Percentiles rank a stretch among this genome's conserved stretches.
Conservation (phyloP, 805 yeast species). For the Ogataea trehalophila region DNA sequence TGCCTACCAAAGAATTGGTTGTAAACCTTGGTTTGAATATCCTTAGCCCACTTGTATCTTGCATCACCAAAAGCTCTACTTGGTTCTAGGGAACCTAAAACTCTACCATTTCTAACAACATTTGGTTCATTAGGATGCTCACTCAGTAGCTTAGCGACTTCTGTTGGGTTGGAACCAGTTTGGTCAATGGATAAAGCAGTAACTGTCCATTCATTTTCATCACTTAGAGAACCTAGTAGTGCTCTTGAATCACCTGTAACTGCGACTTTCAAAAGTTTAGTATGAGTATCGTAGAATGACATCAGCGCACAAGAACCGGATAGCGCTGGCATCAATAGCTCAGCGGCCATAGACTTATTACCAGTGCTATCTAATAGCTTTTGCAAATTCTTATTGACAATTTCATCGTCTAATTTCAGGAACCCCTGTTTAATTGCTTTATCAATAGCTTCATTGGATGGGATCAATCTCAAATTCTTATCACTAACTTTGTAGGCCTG, state of each 20-base stretch:
- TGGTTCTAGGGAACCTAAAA: constrained; percentile 91
- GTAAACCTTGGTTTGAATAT: constrained; percentile 69
- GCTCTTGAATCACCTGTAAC: constrained; percentile 97
- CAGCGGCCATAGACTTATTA: constrained; percentile 61
- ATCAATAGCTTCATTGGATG: constrained; percentile 66
- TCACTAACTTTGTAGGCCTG: constrained; percentile 56
- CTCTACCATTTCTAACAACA: constrained; percentile 81
- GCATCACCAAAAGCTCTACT: constrained; percentile 97
- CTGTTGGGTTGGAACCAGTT: constrained; percentile 87
- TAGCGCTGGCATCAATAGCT: constrained; percentile 82
- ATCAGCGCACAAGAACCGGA: constrained; percentile 93
- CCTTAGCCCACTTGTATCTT: constrained; percentile 74
- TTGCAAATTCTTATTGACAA: constrained; percentile 71
- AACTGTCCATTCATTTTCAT: constrained; percentile 75
- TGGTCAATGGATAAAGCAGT: constrained; percentile 84
- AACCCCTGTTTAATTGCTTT: constrained; percentile 79
- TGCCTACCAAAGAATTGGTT: constrained; percentile 76
- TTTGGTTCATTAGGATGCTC: constrained; percentile 93
- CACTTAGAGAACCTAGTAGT: constrained; percentile 64
- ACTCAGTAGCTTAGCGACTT: constrained; percentile 71
- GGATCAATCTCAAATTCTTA: constrained; percentile 50
- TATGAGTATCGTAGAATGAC: constrained; percentile 76
- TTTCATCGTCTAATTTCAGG: constrained; percentile 75
- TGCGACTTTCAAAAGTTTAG: constrained; percentile 75
- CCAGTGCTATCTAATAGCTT: constrained; percentile 64